Percentiles rank a stretch among this genome's conserved stretches.
These are phyloP conservation scores for Tetrapisispora iriomotensis DNA, from an alignment of 805 yeast genomes.

Conservation along the genomic window DNA sequence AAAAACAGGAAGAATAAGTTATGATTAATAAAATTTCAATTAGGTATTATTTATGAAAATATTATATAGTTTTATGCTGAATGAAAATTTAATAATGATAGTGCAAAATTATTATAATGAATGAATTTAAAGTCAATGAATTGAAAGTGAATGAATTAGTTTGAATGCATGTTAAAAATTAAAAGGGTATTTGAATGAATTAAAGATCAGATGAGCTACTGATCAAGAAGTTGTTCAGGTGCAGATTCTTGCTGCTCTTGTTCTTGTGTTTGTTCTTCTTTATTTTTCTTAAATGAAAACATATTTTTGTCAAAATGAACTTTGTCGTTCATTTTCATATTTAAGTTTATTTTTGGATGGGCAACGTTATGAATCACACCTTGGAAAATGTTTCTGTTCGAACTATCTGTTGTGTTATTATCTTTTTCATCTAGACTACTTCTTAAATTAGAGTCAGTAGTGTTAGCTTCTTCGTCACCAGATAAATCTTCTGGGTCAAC, in stretches of 20 bases:
- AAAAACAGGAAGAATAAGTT: no score
- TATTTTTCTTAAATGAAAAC: not conserved
- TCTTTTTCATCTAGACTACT: slow-evolving; percentile 1
- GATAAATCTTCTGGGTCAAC: slow-evolving; percentile 11
- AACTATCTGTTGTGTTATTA: not conserved
- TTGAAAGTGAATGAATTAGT: no score
- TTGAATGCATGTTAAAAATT: no score
- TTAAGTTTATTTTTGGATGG: slow-evolving; percentile 1
- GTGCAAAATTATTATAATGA: no score
- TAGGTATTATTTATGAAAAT: no score
- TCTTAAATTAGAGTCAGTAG: not conserved
- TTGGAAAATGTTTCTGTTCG: slow-evolving; percentile 1
- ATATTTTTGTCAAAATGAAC: not conserved
- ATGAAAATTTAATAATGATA: no score
- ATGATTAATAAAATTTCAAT: no score
- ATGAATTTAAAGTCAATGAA: no score
- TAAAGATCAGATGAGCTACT: no score
- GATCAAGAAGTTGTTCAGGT: no score
- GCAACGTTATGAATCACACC: not conserved
- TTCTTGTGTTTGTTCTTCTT: not conserved
- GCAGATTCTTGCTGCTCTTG: not conserved
- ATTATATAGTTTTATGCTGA: no score
- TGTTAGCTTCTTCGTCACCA: not conserved
- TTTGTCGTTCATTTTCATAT: not conserved
- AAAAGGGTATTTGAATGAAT: no score